Base-by-base conservation (phyloP, 805 yeast genomes). In the Metschnikowia lachancei region DNA sequence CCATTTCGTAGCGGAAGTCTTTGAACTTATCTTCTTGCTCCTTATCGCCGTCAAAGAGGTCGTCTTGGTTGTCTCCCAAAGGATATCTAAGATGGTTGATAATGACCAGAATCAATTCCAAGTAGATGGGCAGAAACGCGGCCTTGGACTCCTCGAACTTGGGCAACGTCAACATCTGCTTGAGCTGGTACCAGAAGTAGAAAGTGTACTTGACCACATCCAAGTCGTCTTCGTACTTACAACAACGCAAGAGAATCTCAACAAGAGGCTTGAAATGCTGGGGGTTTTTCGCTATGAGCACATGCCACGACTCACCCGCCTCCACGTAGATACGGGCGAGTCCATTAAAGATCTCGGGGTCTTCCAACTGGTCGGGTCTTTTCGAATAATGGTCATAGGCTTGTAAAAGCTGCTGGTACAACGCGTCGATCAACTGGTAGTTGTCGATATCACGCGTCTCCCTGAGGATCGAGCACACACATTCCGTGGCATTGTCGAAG, bases 271-370 rank as follows among this genome's bases (percentile, higher is more conserved):
- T 76, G 67, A 87, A 91, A 37, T 77, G 76, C 37, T 66, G 66
- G 0, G 97, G 94, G 43, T 77, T 70, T 56, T 81, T 81, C 6
- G 92, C 89, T 41, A 94, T 81, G 29, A 87, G 72, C 29, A 87
- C 86, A 65, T 89, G 94, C 99, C 99, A 94, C 1, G 95, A 78
- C 66, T 90, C 97, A 46, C 96, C 96, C 1, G 97, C 95, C 56
- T 90, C 95, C 6, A 90, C 87, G 62, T 86, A 87, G 36, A 94
- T 63, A 58, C 94, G 76, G 0, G 95, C 80, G 43, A 87, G 69
- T 12, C 86, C 81, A 46, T 83, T 83, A 58, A 86, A 77, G 32
- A 76, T 74, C 30, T 85, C 94, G 1, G 78, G 74, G 55, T 84
- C 92, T 46, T 79, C 82, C 43, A 68, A 64, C 28, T 66, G 67